Evolutionary conservation across 345 rosid species (phyloP), one percentile per base, ranked within the genome.

Genomic region (Ailanthus altissimus): DNA sequence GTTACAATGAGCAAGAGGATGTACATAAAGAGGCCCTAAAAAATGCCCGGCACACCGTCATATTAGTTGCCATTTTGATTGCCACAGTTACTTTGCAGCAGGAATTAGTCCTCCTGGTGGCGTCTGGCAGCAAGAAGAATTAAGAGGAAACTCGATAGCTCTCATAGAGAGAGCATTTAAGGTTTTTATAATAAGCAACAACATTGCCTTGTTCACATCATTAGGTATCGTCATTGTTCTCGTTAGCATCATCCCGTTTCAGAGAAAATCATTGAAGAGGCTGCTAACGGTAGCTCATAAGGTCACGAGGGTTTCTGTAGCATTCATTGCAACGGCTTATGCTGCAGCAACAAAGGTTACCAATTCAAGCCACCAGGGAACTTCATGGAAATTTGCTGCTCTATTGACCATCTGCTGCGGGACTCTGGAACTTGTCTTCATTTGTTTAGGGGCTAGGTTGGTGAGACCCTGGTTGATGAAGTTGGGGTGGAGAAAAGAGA

Each of bases 141-240:
- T 74, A 5, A 77, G 15, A 47, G 83, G 83, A 32, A 58, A 80
- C 45, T 74, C 86, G 50, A 59, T 26, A 15, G 79, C 10, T 2
- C 80, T 70, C 0, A 74, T 65, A 82, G 70, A 47, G 10, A 4
- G 57, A 16, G 83, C 89, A 65, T 86, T 84, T 59, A 77, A 68
- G 59, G 62, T 80, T 10, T 82, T 86, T 70, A 43, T 70, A 3
- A 32, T 84, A 46, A 66, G 84, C 78, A 82, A 84, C 75, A 84
- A 73, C 80, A 72, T 86, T 5, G 85, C 88, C 0, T 76, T 86
- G 73, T 86, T 81, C 75, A 75, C 85, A 69, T 81, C 86, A 9
- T 40, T 83, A 26, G 63, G 85, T 61, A 75, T 84, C 28, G 85
- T 77, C 21, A 57, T 77, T 21, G 80, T 79, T 81, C 81, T 79